Conservation (phyloP, 129 eudicot genomes). For the Helichrysum umbraculigerum region DNA sequence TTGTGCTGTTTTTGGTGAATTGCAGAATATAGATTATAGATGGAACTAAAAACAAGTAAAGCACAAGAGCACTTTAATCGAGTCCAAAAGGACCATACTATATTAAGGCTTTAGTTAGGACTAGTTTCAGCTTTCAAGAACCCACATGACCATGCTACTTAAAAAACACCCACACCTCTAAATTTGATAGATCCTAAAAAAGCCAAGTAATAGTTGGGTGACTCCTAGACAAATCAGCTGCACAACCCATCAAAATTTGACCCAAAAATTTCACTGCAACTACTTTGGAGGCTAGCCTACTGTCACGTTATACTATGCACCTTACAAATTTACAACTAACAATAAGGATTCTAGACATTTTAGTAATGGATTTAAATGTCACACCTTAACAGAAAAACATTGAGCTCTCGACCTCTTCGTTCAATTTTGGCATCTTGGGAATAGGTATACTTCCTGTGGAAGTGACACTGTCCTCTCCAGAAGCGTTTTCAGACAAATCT, state of each 20-base stretch:
- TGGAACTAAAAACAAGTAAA: slow-evolving; percentile 4
- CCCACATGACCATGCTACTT: slow-evolving; percentile 34
- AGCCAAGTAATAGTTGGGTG: slow-evolving; percentile 16
- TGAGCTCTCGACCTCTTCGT: slow-evolving; percentile 60
- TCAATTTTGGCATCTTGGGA: slow-evolving; percentile 75
- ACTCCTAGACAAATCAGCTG: slow-evolving; percentile 24
- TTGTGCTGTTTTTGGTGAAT: not conserved
- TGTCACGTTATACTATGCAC: slow-evolving; percentile 14
- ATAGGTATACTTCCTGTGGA: slow-evolving; percentile 44
- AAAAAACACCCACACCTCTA: slow-evolving; percentile 25
- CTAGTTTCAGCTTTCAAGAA: slow-evolving; percentile 19
- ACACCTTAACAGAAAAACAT: slow-evolving; percentile 86
- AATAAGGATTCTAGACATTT: slow-evolving; percentile 10
- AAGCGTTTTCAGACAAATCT: slow-evolving; percentile 51
- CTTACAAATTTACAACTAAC: slow-evolving; percentile 33
- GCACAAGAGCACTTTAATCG: slow-evolving; percentile 24
- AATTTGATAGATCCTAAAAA: slow-evolving; percentile 22
- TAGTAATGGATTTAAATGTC: slow-evolving; percentile 10
- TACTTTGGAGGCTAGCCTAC: slow-evolving; percentile 12
- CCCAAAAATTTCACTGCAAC: not conserved
- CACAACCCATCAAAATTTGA: slow-evolving; percentile 14
- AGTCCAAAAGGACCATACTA: slow-evolving; percentile 27
- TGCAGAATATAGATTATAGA: not conserved
- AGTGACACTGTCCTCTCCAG: slow-evolving; percentile 44
- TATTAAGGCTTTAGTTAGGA: slow-evolving; percentile 37